A percentile compares a stretch with the other conserved stretches of the same genome.
Evolutionary conservation across 2,329 filamentous ascomycete genomes (phyloP).

Genomic region (Claviceps cyperi): DNA sequence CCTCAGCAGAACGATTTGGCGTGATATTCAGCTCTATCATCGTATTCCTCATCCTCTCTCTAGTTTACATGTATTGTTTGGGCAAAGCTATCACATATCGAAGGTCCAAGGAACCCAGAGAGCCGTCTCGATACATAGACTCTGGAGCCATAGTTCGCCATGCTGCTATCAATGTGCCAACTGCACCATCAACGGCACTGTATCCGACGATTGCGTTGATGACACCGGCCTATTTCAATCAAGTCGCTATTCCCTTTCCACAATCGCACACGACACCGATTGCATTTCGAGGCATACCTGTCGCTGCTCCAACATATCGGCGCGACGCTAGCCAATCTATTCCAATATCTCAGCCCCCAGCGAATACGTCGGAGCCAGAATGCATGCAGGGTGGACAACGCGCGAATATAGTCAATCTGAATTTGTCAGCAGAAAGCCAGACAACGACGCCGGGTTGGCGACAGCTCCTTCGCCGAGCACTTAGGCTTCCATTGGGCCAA

Average conservation of each 20-base stretch:
- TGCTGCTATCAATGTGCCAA: background rate
- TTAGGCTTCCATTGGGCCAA: slow-evolving; percentile 18
- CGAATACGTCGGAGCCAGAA: background rate
- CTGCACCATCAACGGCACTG: background rate
- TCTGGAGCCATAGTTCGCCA: background rate
- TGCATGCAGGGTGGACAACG: background rate
- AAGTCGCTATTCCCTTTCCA: background rate
- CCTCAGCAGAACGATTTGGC: slow-evolving; percentile 21
- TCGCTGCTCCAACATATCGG: background rate
- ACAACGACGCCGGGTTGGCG: slow-evolving; percentile 13
- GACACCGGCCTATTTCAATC: background rate
- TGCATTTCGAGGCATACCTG: background rate
- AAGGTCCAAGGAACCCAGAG: background rate
- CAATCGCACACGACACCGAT: background rate
- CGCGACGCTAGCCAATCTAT: background rate
- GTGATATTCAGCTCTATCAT: slow-evolving; percentile 23
- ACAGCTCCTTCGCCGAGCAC: slow-evolving; percentile 13
- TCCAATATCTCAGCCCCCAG: background rate
- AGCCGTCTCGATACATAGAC: background rate
- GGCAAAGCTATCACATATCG: slow-evolving; percentile 11
- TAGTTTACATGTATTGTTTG: slow-evolving; percentile 22
- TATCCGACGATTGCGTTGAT: background rate
- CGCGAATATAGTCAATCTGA: background rate
- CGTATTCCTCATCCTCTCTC: slow-evolving; percentile 13
- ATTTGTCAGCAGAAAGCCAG: background rate